Percentiles rank a stretch among this genome's conserved stretches.
Conservation (phyloP, 2,329 filamentous ascomycete genomes). For the Dactylellina leptospora region DNA sequence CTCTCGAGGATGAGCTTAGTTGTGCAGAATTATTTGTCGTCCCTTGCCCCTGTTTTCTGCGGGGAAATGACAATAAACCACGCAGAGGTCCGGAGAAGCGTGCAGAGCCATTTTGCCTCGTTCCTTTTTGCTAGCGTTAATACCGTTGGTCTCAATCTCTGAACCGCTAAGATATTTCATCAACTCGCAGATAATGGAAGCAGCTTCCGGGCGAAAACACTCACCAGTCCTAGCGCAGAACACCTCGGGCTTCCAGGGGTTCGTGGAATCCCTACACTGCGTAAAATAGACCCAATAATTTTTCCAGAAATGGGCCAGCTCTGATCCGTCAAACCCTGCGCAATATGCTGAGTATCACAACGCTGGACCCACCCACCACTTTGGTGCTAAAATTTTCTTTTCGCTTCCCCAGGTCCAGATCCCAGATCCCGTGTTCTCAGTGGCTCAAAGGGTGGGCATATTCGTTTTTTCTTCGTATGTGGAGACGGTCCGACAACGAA, state of each 20-base stretch:
- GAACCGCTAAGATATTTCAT: conserved; percentile 47
- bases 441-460: conserved; percentile 38
- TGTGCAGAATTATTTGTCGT: conserved; percentile 47
- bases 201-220: conserved; percentile 46
- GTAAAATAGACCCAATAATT: conserved; percentile 25
- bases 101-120: conserved; percentile 49
- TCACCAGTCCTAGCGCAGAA: conserved; percentile 29
- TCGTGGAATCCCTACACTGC: conserved; percentile 13
- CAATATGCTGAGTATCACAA: conserved; percentile 30
- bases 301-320: conserved; percentile 39
- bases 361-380: conserved; percentile 45
- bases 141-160: conserved; percentile 24
- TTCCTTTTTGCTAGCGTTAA: conserved; percentile 25
- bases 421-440: conserved; percentile 50
- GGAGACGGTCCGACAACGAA: conserved; percentile 48
- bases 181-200: conserved; percentile 49
- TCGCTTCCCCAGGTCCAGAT: conserved; percentile 54
- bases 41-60: conserved; percentile 51
- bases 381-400: conserved; percentile 41
- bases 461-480: conserved; percentile 41
- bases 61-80: conserved; percentile 54
- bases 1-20: conserved; percentile 30
- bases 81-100: conserved; percentile 47
- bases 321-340: conserved; percentile 26
- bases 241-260: conserved; percentile 38